Evolutionary conservation across 257 asterid species (phyloP).

Genomic region (Forsythia suspensa): DNA sequence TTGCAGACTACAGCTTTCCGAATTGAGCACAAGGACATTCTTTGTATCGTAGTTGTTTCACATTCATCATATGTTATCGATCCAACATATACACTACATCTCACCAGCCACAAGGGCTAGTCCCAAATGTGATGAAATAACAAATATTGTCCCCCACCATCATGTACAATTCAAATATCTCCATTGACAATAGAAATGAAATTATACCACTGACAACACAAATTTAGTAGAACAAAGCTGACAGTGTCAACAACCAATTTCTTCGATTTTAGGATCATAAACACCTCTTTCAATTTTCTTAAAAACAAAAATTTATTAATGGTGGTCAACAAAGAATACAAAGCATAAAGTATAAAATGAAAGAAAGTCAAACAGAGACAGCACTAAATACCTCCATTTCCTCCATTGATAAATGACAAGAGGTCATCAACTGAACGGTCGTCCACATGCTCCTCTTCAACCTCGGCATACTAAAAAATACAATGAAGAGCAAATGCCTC

Average conservation of each 20-base stretch:
- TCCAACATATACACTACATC: background rate
- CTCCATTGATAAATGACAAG: constrained; percentile 82
- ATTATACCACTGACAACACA: background rate
- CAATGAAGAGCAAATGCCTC: constrained; percentile 24
- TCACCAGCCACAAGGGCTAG: background rate
- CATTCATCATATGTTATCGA: background rate
- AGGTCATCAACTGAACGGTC: constrained; percentile 95
- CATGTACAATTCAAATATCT: background rate
- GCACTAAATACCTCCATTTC: constrained; percentile 51
- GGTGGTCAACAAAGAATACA: no score
- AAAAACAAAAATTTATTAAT: no score
- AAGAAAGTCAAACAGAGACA: constrained; percentile 7
- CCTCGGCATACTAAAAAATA: constrained; percentile 58
- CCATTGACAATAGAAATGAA: background rate
- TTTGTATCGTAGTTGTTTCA: background rate
- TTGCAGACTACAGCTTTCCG: background rate
- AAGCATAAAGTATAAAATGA: background rate
- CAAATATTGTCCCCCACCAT: background rate
- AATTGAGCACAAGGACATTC: background rate
- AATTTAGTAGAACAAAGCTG: background rate
- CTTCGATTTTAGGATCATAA: background rate
- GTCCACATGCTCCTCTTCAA: constrained; percentile 83
- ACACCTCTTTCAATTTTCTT: background rate
- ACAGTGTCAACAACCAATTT: background rate
- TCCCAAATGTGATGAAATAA: background rate